phyloP scores from a whole-genome alignment of 257 asterid genomes.

The Thymus mandschuricus region DNA sequence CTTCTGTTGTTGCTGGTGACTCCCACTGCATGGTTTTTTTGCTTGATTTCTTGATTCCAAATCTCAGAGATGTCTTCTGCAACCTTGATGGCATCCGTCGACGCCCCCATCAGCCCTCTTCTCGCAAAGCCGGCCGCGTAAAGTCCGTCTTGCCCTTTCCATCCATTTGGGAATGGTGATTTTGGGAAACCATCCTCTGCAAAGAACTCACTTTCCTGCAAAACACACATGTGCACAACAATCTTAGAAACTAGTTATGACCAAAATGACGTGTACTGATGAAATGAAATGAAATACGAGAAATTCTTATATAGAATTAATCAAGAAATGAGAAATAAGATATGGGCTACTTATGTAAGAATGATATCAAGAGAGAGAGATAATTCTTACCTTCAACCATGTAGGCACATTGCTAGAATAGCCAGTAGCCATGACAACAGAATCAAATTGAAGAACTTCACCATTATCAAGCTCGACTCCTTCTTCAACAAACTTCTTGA shows the following conservation, averaged over 20 bases:
- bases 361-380: too few species aligned
- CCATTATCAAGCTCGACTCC: slow-evolving; percentile 76
- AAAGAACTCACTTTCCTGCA: slow-evolving; percentile 75
- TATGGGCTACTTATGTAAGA: too few species aligned
- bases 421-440: slow-evolving; percentile 84
- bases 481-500: slow-evolving; percentile 57
- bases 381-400: slow-evolving; percentile 76
- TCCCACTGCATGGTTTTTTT: slow-evolving; percentile 50
- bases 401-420: slow-evolving; percentile 93
- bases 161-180: slow-evolving; percentile 78
- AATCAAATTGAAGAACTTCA: slow-evolving; percentile 60
- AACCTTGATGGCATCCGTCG: slow-evolving; percentile 71
- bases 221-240: background rate
- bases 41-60: slow-evolving; percentile 78
- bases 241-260: too few species aligned
- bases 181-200: slow-evolving; percentile 72
- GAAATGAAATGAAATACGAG: too few species aligned
- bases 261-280: too few species aligned
- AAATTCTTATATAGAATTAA: too few species aligned
- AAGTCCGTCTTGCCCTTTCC: slow-evolving; percentile 88
- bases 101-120: slow-evolving; percentile 88
- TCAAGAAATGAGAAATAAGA: too few species aligned
- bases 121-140: slow-evolving; percentile 92
- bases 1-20: slow-evolving; percentile 45
- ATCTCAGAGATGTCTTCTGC: slow-evolving; percentile 75